A percentile compares a stretch with the other conserved stretches of the same genome.
Evolutionary conservation across 2,329 filamentous ascomycete genomes (phyloP).

Genomic region (Myriosclerotinia scirpicola): DNA sequence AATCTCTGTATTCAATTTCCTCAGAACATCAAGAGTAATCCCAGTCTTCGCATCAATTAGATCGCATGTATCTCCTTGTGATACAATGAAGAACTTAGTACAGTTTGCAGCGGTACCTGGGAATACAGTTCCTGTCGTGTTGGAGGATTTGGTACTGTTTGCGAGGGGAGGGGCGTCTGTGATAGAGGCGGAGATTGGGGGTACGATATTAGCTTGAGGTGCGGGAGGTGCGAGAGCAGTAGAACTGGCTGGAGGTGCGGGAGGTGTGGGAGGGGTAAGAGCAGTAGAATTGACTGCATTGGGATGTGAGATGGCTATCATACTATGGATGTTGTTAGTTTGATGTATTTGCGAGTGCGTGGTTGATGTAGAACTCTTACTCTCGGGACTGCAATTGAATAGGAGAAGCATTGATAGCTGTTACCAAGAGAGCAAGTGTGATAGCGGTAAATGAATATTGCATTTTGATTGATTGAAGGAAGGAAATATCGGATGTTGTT

Average conservation of each 20-base stretch:
- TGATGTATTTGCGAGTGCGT: no score
- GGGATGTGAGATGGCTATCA: not conserved
- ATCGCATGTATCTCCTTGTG: not conserved
- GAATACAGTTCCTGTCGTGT: not conserved
- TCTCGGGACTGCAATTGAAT: slow-evolving; percentile 4
- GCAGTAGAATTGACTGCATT: not conserved
- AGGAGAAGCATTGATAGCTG: not conserved
- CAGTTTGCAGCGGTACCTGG: not conserved
- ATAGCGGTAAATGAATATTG: not conserved
- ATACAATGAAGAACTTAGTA: not conserved
- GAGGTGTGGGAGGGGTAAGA: not conserved
- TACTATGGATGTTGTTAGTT: not conserved
- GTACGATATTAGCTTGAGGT: not conserved
- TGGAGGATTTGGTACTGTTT: not conserved
- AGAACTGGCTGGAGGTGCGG: not conserved
- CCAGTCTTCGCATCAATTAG: not conserved
- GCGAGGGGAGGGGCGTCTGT: not conserved
- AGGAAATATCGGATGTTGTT: not conserved
- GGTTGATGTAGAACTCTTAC: not conserved
- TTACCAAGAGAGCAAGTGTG: slow-evolving; percentile 3
- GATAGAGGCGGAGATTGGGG: not conserved
- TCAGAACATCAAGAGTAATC: not conserved
- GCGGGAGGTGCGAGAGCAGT: not conserved
- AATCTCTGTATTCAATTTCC: not conserved
- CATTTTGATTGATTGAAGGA: not conserved